Percentiles rank a stretch among this genome's conserved stretches.
Conservation (phyloP, 495 filamentous ascomycete species). For the Xylaria castorea region DNA sequence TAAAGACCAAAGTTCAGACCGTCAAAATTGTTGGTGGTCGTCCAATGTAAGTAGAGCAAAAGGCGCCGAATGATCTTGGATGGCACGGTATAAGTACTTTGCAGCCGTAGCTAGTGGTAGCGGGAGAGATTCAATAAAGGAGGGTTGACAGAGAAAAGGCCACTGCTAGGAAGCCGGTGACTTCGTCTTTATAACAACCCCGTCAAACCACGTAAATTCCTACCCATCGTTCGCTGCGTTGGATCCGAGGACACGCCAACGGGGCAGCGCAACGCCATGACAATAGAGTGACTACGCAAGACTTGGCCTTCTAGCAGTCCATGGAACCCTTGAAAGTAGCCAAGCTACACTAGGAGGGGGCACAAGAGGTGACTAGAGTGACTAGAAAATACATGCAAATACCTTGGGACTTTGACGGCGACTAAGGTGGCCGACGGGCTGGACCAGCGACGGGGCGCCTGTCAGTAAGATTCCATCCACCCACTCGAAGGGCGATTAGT, state of each 20-base stretch:
- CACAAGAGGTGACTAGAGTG: conserved; percentile 12
- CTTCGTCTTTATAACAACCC: conserved; percentile 22
- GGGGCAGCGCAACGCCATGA: conserved; percentile 22
- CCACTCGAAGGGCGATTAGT: conserved; percentile 7
- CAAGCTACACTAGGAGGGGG: conserved; percentile 17
- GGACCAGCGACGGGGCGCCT: conserved; percentile 8
- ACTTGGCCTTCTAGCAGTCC: conserved; percentile 15
- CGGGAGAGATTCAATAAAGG: not conserved
- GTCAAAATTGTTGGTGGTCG: not conserved
- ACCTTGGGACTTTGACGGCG: conserved; percentile 13
- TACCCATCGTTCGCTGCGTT: not conserved
- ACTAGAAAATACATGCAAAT: conserved; percentile 23
- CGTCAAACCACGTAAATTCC: conserved; percentile 1
- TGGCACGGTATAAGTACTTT: not conserved
- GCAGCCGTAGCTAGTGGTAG: not conserved
- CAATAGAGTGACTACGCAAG: conserved; percentile 15
- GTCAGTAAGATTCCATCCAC: conserved; percentile 20
- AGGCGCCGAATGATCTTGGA: not conserved
- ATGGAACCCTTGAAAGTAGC: conserved; percentile 6
- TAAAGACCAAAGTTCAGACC: not conserved
- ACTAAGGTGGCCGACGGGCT: conserved; percentile 16
- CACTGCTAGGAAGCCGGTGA: conserved; percentile 7
- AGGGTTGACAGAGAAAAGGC: conserved; percentile 1
- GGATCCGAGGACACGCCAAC: conserved; percentile 6
- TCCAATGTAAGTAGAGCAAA: not conserved